A percentile compares a stretch with the other conserved stretches of the same genome.
phyloP scores from a whole-genome alignment of 2,329 filamentous ascomycete species.

The Gremmenia infestans region DNA sequence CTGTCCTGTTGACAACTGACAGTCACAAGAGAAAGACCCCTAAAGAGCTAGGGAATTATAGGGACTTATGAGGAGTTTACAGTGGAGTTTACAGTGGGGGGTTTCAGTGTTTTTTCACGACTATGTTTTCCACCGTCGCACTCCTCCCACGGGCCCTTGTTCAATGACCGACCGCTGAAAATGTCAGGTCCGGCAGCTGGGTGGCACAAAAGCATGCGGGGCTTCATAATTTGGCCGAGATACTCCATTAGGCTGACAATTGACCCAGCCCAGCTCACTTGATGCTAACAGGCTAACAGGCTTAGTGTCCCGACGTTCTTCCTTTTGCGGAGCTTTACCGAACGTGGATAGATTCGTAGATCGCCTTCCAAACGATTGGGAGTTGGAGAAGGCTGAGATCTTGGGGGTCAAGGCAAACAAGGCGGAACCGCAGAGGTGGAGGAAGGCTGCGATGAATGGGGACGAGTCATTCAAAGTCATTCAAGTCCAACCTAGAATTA shows the following conservation, averaged over 20 bases:
- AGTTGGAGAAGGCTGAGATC: constrained; percentile 1
- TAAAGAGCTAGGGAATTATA: too few relatives aligned
- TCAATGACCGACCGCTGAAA: not conserved
- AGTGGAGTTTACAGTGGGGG: not conserved
- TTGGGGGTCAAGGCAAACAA: not conserved
- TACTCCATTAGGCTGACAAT: not conserved
- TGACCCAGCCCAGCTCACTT: not conserved
- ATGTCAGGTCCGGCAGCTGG: not conserved
- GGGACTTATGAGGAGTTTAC: too few relatives aligned
- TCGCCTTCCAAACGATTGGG: not conserved
- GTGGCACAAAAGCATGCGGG: not conserved
- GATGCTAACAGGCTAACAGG: not conserved
- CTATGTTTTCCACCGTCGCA: not conserved
- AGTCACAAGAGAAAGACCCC: too few relatives aligned
- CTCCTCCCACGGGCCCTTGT: not conserved
- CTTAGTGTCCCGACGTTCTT: not conserved
- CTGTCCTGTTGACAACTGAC: too few relatives aligned
- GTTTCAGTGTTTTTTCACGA: not conserved
- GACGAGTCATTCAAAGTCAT: not conserved
- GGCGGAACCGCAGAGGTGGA: not conserved
- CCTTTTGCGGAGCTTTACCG: not conserved
- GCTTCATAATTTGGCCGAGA: not conserved
- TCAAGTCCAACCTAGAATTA: not conserved
- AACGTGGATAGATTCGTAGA: not conserved
- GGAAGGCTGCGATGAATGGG: not conserved